Conservation (phyloP, 148 eudicot species). For the Vaccinium myrtillus region DNA sequence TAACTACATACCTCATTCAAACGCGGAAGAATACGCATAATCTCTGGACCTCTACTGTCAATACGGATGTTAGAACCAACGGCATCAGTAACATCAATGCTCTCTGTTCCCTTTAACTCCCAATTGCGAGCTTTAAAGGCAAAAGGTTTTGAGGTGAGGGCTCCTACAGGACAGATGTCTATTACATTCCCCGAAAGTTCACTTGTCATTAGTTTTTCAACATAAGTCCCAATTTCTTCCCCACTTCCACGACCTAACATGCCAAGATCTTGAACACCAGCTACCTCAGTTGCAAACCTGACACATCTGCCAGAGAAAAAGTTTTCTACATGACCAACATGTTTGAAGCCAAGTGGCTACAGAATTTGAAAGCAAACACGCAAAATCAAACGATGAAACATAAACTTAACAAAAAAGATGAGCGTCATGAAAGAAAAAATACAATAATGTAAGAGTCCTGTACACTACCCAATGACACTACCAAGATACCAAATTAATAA, state of each 20-base stretch:
- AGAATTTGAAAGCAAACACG: neutral
- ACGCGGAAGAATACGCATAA: slow-evolving; percentile 92
- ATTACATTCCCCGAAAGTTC: slow-evolving; percentile 98
- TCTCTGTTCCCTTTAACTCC: slow-evolving; percentile 97
- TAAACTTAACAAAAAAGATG: neutral
- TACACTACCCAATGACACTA: neutral
- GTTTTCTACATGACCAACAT: slow-evolving; percentile 2
- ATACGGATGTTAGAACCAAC: slow-evolving; percentile 95
- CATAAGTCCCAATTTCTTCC: slow-evolving; percentile 98
- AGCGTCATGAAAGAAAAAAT: neutral
- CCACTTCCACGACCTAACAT: slow-evolving; percentile 99
- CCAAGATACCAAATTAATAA: neutral
- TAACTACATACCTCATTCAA: slow-evolving; percentile 75
- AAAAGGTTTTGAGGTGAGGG: slow-evolving; percentile 96
- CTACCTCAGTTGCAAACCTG: slow-evolving; percentile 90
- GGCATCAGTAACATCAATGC: slow-evolving; percentile 95
- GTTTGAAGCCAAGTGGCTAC: neutral
- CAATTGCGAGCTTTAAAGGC: slow-evolving; percentile 99
- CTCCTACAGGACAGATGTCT: slow-evolving; percentile 99
- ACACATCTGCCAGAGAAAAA: slow-evolving; percentile 64
- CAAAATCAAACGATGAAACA: neutral
- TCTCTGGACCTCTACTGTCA: slow-evolving; percentile 99
- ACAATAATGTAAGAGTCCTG: neutral
- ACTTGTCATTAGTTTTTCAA: slow-evolving; percentile 94
- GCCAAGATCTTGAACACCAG: slow-evolving; percentile 97